Base-by-base conservation (phyloP, 257 asterid genomes). In the Oldenlandia corymbosa region DNA sequence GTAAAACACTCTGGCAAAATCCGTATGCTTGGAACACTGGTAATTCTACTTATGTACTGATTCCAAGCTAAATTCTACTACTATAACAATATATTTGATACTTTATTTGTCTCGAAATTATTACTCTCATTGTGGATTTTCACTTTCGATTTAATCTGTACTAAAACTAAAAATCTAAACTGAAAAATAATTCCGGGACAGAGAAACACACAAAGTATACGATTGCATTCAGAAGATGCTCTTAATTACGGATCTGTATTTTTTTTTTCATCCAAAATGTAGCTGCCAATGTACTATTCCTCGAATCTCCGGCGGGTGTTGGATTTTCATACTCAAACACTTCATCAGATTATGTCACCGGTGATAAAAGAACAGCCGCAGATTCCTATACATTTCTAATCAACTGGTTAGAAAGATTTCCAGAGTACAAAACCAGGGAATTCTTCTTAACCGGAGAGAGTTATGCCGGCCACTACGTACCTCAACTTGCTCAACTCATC, bases 401-500 rank as follows among this genome's bases (percentile, higher is more conserved):
- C 1, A 84, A 80, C 70, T 86, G 95, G 91, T 46, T 86, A 1
- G 88, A 81, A 46, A 80, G 91, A 54, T 84, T 81, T 50, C 85
- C 88, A 0, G 85, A 84, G 51, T 86, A 81, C 67, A 84, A 84
- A 75, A 75, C 70, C 28, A 36, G 87, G 14, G 87, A 81, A 7
- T 79, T 86, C 57, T 81, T 52, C 66, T 67, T 85, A 34, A 64
- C 83, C 0, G 88, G 94, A 42, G 94, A 85, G 67, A 83, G 85
- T 62, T 86, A 83, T 64, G 71, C 64, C 0, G 78, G 78, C 0
- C 78, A 73, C 39, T 73, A 68, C 11, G 64, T 68, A 0, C 78
- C 78, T 43, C 74, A 73, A 17, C 78, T 73, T 13, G 78, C 78
- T 52, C 37, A 73, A 12, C 49, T 69, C 50, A 68, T 73, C 42